Conservation (phyloP, 208 protist species). For the Herpetomonas tarakana region DNA sequence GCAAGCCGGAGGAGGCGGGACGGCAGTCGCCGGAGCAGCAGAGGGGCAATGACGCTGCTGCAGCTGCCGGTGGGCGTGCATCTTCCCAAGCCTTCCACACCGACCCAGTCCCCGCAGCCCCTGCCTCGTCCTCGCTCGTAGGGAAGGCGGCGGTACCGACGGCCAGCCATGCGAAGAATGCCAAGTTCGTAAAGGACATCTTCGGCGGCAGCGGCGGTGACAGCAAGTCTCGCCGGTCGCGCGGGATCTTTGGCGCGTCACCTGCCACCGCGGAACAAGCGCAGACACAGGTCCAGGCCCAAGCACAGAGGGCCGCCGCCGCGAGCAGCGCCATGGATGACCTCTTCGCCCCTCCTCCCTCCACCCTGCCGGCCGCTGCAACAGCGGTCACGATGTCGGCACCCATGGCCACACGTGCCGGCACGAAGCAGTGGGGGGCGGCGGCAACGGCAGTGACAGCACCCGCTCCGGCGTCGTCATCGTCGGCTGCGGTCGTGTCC, state of each 20-base stretch:
- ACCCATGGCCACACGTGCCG: no score
- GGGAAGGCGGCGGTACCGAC: conserved; percentile 4
- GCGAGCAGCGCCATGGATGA: not conserved
- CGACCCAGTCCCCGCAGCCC: no score
- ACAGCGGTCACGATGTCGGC: not conserved
- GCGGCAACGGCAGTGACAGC: not conserved
- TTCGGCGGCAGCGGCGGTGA: conserved; percentile 28
- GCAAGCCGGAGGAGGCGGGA: no score
- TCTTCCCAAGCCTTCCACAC: no score
- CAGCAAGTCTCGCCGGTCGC: conserved; percentile 1
- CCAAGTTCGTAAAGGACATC: conserved; percentile 55
- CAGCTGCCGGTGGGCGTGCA: no score
- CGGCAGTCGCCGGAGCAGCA: no score
- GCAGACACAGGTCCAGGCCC: no score
- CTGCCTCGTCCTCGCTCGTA: no score
- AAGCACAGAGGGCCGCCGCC: not conserved
- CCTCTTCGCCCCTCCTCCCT: not conserved
- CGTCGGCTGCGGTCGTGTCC: no score
- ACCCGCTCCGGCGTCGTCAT: not conserved
- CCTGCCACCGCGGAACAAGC: not conserved
- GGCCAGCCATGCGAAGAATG: conserved; percentile 17
- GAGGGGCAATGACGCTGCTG: no score
- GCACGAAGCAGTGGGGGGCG: no score
- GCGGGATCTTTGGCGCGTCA: not conserved
- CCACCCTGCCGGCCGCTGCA: not conserved